Conservation (phyloP, 2,329 filamentous ascomycete genomes). For the Fusarium sp. region DNA sequence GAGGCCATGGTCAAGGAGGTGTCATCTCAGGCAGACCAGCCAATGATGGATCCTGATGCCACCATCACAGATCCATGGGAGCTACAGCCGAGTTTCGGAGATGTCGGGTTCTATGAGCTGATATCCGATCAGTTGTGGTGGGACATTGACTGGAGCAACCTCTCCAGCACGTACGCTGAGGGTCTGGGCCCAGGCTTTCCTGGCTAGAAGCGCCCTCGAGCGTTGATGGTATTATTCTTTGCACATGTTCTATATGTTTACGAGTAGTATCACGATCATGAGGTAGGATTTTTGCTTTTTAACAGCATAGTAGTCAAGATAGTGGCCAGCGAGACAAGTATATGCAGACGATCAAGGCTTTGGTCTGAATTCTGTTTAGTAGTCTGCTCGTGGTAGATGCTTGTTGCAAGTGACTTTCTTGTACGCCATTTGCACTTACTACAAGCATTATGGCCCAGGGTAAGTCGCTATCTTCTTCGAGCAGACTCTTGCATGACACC, state of each 20-base stretch:
- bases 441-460: not conserved
- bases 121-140: constrained; percentile 15
- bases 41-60: not conserved
- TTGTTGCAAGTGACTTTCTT: too few relatives aligned
- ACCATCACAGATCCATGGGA: constrained; percentile 1
- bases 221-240: not conserved
- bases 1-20: constrained; percentile 11
- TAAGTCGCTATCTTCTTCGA: not conserved
- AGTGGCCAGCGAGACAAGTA: not conserved
- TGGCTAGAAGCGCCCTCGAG: too few relatives aligned
- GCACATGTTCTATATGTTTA: not conserved
- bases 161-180: not conserved
- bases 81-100: not conserved
- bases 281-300: not conserved
- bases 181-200: not conserved
- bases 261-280: not conserved
- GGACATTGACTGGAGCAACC: constrained; percentile 16
- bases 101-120: constrained; percentile 4
- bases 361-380: not conserved
- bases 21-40: not conserved
- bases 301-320: not conserved
- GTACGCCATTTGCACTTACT: not conserved
- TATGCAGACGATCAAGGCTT: not conserved
- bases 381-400: not conserved
- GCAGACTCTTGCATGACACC: not conserved